Base-by-base conservation (phyloP, 75 land plant genomes). In the Adiantum capillusveneris region DNA sequence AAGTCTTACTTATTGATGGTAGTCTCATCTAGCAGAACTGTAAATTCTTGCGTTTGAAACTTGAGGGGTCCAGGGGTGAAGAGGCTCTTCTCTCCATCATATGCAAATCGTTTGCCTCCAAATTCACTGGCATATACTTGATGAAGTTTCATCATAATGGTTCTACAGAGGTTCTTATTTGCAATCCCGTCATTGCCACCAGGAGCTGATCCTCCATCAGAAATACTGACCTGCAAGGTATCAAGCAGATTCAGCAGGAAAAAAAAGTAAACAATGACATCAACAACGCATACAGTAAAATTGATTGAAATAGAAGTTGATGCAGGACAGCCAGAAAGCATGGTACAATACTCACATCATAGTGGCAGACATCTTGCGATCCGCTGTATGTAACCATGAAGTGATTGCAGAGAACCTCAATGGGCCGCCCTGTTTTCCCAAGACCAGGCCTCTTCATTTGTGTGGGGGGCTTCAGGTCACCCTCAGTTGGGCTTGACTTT, bases 41-140 rank as follows among this genome's bases (percentile, higher is more conserved):
- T 65, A 44, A 84, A 87, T 44, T 82, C 86, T 12, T 75, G 71
- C 9, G 66, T 72, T 49, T 82, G 75, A 0, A 72, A 67, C 0
- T 81, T 72, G 56, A 92, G 84, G 16, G 77, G 25, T 3, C 93
- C 93, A 25, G 81, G 61, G 16, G 84, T 80, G 56, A 84, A 92
- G 62, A 87, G 63, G 25, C 75, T 78, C 53, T 88, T 84, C 59
- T 92, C 89, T 0, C 97, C 97, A 60, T 92, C 97, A 57, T 87
- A 92, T 0, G 92, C 92, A 54, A 88, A 79, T n/a, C 62, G 61
- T 50, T 92, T 92, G 6, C 78, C 80, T 13, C 55, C 74, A 0
- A 86, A 60, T 45, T 80, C 84, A 31, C 58, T 46, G 2, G 29
- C 37, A 60, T 86, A 86, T 6, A 80, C 70, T 45, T 75, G 63